Evolutionary conservation across 768 basidiomycete species (phyloP).

Genomic region (Myochromella boudieri): DNA sequence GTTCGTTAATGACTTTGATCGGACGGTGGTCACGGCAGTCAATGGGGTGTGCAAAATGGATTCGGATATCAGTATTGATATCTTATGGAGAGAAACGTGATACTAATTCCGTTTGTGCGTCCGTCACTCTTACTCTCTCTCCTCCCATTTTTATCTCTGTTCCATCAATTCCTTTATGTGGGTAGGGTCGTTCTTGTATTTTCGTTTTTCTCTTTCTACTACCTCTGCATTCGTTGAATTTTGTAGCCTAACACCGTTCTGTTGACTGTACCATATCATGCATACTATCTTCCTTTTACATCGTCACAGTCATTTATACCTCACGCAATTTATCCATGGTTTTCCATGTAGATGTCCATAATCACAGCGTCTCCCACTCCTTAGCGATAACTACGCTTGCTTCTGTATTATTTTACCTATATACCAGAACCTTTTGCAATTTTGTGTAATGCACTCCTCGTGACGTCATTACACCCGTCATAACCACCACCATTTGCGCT

Average conservation of each 20-base stretch:
- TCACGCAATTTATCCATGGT: background rate
- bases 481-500: background rate
- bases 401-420: background rate
- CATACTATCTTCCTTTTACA: background rate
- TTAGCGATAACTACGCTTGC: background rate
- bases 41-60: slow-evolving; percentile 36
- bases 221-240: background rate
- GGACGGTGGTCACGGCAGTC: slow-evolving; percentile 44
- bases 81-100: slow-evolving; percentile 34
- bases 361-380: too few relatives aligned
- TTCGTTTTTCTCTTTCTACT: background rate
- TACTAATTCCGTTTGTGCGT: background rate
- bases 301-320: background rate
- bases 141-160: background rate
- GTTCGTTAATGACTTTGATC: slow-evolving; percentile 66
- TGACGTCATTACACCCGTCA: background rate
- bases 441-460: background rate
- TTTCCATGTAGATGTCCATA: too few relatives aligned
- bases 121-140: background rate
- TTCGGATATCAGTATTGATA: slow-evolving; percentile 26
- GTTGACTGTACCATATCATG: background rate
- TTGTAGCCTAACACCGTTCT: slow-evolving; percentile 12
- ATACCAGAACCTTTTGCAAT: background rate
- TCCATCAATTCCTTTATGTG: background rate
- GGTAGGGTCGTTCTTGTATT: background rate